Base-by-base conservation (phyloP, 768 basidiomycete genomes). In the Collybiopsis luxurians region DNA sequence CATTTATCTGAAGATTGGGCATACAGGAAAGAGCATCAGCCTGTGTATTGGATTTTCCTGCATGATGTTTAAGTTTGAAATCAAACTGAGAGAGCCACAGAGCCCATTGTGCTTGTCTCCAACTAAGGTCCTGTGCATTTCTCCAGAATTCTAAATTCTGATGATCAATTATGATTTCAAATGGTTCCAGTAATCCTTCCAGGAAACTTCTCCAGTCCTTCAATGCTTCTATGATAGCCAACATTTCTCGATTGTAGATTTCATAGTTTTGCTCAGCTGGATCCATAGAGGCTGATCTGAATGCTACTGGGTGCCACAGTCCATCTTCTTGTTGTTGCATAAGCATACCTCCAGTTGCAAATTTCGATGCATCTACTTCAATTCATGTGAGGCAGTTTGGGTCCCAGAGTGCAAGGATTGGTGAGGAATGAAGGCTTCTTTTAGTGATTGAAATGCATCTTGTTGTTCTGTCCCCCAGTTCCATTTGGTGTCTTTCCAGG, bases 241-340 rank as follows among this genome's bases (percentile, higher is more conserved):
- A 67, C 13, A 82, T 64, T 66, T 84, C 81, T 59, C 78, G 76
- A 57, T 85, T 74, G 56, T 81, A 71, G 19, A 79, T 73, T 13
- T 78, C 66, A 58, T 84, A 83, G 61, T 82, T 83, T 1, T 64
- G 27, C 60, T 85, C 74, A 0, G 74, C 63, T 0, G 63, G 23
- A 23, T 56, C 63, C 19, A 72, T 59, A 17, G 55, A 69, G 45
- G 44, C 60, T 42, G 73, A 78, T 24, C 66, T 60, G 57, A 70
- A 82, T 0, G 72, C 74, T 2, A 82, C 63, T 0, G 79, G 78
- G 15, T 71, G 73, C 60, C 67, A 71, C 0, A 52, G 31, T 9
- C 59, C 39, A 46, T 67, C 30, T 1, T 50, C 10, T 11, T 45
- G 34, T 55, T 6, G 6, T 44, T 73, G 68, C 17, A 66, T 66